Evolutionary conservation across 2,329 filamentous ascomycete species (phyloP), one percentile per base, ranked within the genome.

Genomic region (Colletotrichum nymphaeae): DNA sequence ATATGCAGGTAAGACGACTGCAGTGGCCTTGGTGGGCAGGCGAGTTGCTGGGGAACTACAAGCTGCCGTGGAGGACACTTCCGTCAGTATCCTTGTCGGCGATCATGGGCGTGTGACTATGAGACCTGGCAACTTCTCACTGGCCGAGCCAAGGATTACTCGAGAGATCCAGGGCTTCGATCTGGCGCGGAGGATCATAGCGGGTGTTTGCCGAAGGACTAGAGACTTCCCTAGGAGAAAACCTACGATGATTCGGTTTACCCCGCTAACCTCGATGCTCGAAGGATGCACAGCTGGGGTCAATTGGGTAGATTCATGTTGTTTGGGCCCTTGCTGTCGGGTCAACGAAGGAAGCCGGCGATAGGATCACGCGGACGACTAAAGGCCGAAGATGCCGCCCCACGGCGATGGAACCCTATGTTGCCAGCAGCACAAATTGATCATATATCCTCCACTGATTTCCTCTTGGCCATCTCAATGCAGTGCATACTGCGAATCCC

Each of bases 31-130:
- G 37, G 52, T 57, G 62, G 67, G 56, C 62, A 63, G 67, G 52
- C 66, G 35, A 49, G 28, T 24, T 49, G 62, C 24, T 35, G 69
- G 57, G 37, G 71, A 62, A 70, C 53, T 58, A 46, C 42, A 55
- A 63, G 63, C 60, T 69, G 52, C 65, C 53, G 35, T 64, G 65
- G 58, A 49, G 56, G 62, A 62, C 67, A 46, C 24, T 42, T 62
- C 67, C 37, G 62, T 35, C 22, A 66, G 7, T 4, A 66, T 73
- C 72, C 69, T 58, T 74, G 63, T 7, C 16, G 72, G 24, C 57
- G 72, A 74, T 74, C 72, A 73, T 16, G 30, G 70, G 70, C 28
- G 59, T 73, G 66, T 60, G 22, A 26, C 46, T 62, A 71, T 52
- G 24, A 58, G 22, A 32, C 30, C 26, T 46, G 12, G n/a, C 60